A percentile compares a stretch with the other conserved stretches of the same genome.
Evolutionary conservation across 169 alveolate genomes (phyloP).

Genomic region (Eimeria sp.): DNA sequence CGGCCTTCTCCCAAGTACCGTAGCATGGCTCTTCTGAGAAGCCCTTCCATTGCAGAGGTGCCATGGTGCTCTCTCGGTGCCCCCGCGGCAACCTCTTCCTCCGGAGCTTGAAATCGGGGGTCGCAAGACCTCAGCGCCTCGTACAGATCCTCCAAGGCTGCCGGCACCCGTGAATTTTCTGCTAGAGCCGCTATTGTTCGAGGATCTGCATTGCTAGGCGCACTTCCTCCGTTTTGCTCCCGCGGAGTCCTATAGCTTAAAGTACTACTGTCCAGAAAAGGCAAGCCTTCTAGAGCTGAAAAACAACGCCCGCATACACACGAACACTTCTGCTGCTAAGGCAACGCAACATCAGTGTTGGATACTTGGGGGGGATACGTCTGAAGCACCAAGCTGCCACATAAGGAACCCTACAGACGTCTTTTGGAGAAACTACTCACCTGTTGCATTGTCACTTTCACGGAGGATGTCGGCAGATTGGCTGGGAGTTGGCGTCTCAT

Average conservation of each 20-base stretch:
- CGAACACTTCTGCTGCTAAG: not conserved
- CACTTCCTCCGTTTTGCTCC: not conserved
- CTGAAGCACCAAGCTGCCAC: not conserved
- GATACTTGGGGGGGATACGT: not conserved
- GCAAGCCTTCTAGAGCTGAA: constrained; percentile 8
- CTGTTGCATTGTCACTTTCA: not conserved
- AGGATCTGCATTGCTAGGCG: not conserved
- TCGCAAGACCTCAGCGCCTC: constrained; percentile 7
- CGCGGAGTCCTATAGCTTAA: not conserved
- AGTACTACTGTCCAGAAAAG: not conserved
- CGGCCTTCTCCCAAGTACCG: constrained; percentile 31
- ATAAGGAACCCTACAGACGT: not conserved
- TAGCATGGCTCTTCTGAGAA: not conserved
- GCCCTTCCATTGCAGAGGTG: not conserved
- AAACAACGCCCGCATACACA: not conserved
- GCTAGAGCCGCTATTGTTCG: not conserved
- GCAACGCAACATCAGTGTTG: not conserved
- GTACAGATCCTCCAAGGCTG: not conserved
- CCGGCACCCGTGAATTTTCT: not conserved
- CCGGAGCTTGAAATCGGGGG: not conserved
- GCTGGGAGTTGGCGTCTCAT: not conserved
- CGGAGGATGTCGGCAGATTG: not conserved
- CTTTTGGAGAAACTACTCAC: not conserved
- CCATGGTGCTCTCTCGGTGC: not conserved
- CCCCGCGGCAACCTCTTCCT: not conserved